Evolutionary conservation across 1,284 basidiomycete species (phyloP).

Genomic region (Melanopsichium pennsylvanicum): DNA sequence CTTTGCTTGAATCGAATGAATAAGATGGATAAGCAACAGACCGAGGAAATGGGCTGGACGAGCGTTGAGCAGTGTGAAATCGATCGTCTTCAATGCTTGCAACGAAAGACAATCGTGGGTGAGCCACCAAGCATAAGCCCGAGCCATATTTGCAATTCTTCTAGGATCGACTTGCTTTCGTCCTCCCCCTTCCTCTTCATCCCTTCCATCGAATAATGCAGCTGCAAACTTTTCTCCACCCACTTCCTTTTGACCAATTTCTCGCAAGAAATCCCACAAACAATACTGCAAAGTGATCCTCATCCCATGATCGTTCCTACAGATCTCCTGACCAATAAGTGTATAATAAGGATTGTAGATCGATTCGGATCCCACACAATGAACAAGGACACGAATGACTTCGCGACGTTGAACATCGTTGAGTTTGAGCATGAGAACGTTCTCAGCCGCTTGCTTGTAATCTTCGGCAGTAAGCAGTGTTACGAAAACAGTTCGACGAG

Average conservation of each 20-base stretch:
- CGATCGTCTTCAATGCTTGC: conserved; percentile 71
- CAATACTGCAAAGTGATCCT: conserved; percentile 94
- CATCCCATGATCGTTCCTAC: conserved; percentile 71
- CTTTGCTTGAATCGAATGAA: conserved; percentile 48
- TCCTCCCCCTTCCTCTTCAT: conserved; percentile 58
- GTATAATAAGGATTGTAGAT: conserved; percentile 94
- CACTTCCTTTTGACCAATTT: conserved; percentile 82
- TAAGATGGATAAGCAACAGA: conserved; percentile 44
- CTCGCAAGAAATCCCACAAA: conserved; percentile 95
- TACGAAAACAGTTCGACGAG: conserved; percentile 87
- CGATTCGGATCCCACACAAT: conserved; percentile 77
- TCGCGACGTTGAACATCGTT: conserved; percentile 92
- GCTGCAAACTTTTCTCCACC: conserved; percentile 81
- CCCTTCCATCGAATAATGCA: conserved; percentile 67
- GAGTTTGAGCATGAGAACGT: conserved; percentile 81
- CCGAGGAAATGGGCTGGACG: conserved; percentile 45
- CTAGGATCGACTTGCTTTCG: conserved; percentile 13
- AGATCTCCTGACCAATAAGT: conserved; percentile 72
- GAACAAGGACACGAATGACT: conserved; percentile 87
- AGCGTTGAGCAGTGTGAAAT: conserved; percentile 49
- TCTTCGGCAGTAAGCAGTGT: conserved; percentile 84
- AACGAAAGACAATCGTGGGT: conserved; percentile 78
- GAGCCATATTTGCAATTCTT: conserved; percentile 76
- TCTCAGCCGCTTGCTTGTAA: conserved; percentile 89
- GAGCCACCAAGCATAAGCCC: conserved; percentile 83